Evolutionary conservation across 306 rosid species (phyloP).

Genomic region (Parietaria judaica): DNA sequence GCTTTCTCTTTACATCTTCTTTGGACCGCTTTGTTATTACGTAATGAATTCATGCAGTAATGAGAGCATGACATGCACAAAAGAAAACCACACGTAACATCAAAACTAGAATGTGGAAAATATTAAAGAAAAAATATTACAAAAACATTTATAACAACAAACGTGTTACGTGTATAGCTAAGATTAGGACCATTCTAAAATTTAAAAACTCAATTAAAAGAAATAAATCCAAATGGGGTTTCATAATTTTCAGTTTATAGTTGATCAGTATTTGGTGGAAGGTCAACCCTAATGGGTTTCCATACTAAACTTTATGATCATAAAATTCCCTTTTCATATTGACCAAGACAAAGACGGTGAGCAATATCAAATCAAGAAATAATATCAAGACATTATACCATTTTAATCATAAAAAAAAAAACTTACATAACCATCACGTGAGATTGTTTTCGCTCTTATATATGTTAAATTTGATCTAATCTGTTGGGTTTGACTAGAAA

Average conservation of each 20-base stretch:
- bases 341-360: background rate
- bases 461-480: too few relatives aligned
- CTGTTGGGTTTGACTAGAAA: too few relatives aligned
- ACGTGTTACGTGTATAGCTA: background rate
- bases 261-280: slow-evolving; percentile 17
- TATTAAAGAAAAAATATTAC: background rate
- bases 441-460: too few relatives aligned
- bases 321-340: slow-evolving; percentile 1
- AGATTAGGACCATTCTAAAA: background rate
- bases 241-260: slow-evolving; percentile 4
- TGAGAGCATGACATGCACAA: background rate
- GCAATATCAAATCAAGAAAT: background rate
- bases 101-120: background rate
- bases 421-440: too few relatives aligned
- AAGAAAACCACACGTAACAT: background rate
- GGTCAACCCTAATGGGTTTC: slow-evolving; percentile 2
- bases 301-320: background rate
- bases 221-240: slow-evolving; percentile 3
- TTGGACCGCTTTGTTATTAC: background rate
- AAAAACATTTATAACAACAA: background rate
- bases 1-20: background rate
- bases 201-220: background rate
- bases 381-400: background rate
- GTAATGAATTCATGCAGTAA: background rate
- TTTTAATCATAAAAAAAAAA: too few relatives aligned